Evolutionary conservation across 1,284 basidiomycete genomes (phyloP).

Genomic region (Apiotrichum gracile): DNA sequence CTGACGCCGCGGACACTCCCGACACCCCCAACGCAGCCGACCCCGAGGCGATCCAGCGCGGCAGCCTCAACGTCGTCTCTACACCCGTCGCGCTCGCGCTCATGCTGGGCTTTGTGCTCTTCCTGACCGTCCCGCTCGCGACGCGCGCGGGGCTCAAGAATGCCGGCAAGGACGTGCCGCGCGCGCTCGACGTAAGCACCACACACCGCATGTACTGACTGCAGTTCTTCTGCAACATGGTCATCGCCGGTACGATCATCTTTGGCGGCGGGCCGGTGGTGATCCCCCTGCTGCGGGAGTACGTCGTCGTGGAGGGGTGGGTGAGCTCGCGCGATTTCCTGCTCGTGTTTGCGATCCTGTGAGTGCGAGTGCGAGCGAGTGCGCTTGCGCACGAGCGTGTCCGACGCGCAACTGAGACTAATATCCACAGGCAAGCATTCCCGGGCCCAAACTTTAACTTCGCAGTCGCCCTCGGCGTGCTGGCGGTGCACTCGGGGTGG

Average conservation of each 20-base stretch:
- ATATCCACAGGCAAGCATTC: constrained; percentile 48
- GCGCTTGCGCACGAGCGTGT: too few species aligned
- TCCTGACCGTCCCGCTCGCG: constrained; percentile 32
- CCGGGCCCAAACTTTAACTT: constrained; percentile 60
- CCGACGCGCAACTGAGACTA: too few species aligned
- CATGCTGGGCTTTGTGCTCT: constrained; percentile 40
- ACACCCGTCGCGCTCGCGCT: constrained; percentile 22
- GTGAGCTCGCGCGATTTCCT: constrained; percentile 53
- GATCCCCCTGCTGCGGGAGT: constrained; percentile 55
- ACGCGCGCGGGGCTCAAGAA: constrained; percentile 37
- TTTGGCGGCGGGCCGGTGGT: constrained; percentile 61
- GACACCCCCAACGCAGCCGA: background rate
- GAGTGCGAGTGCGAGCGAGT: too few species aligned
- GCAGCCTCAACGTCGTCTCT: constrained; percentile 29
- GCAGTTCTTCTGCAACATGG: constrained; percentile 49
- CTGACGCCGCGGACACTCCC: too few species aligned
- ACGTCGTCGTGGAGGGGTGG: constrained; percentile 53
- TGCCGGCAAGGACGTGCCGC: constrained; percentile 28
- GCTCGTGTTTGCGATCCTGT: constrained; percentile 55
- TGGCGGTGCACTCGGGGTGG: constrained; percentile 45
- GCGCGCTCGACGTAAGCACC: constrained; percentile 33
- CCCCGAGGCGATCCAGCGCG: background rate
- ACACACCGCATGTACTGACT: background rate
- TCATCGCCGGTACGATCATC: constrained; percentile 54
- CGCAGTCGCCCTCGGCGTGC: constrained; percentile 55